These are phyloP conservation scores for Tricholoma sp. DNA, from an alignment of 768 basidiomycete genomes.

Conservation along the genomic window DNA sequence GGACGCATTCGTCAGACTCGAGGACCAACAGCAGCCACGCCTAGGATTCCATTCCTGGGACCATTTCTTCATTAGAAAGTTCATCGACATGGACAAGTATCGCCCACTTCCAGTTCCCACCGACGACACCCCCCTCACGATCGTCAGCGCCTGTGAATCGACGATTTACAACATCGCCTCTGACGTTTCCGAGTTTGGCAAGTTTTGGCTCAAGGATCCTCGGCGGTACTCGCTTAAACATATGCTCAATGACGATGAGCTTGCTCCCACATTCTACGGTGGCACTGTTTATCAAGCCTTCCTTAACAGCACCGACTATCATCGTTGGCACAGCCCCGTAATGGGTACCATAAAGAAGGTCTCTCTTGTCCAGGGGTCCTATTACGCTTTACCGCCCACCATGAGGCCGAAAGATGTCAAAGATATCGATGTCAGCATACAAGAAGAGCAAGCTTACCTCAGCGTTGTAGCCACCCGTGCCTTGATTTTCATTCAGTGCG, in stretches of 20 bases:
- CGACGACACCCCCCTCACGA: slow-evolving; percentile 22
- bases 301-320: slow-evolving; percentile 42
- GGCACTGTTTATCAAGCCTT: slow-evolving; percentile 47
- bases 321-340: slow-evolving; percentile 62
- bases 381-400: slow-evolving; percentile 36
- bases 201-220: slow-evolving; percentile 53
- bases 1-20: slow-evolving; percentile 27
- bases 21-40: slow-evolving; percentile 25
- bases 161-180: slow-evolving; percentile 31
- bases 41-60: slow-evolving; percentile 13
- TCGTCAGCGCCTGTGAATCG: slow-evolving; percentile 46
- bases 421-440: too few species aligned
- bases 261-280: slow-evolving; percentile 28
- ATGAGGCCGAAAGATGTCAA: slow-evolving; percentile 19
- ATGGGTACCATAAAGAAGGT: slow-evolving; percentile 36
- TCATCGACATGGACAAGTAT: slow-evolving; percentile 16
- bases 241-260: slow-evolving; percentile 37
- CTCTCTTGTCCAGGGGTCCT: slow-evolving; percentile 41
- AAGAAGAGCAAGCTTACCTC: slow-evolving; percentile 39
- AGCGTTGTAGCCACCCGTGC: slow-evolving; percentile 41
- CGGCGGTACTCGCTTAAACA: slow-evolving; percentile 42
- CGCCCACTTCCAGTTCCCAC: slow-evolving; percentile 19
- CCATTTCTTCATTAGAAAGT: background rate
- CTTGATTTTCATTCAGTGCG: slow-evolving; percentile 50
- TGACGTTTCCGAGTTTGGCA: slow-evolving; percentile 32